These are phyloP conservation scores for Petunia secreta DNA, from an alignment of 257 asterid species.

Conservation along the genomic window DNA sequence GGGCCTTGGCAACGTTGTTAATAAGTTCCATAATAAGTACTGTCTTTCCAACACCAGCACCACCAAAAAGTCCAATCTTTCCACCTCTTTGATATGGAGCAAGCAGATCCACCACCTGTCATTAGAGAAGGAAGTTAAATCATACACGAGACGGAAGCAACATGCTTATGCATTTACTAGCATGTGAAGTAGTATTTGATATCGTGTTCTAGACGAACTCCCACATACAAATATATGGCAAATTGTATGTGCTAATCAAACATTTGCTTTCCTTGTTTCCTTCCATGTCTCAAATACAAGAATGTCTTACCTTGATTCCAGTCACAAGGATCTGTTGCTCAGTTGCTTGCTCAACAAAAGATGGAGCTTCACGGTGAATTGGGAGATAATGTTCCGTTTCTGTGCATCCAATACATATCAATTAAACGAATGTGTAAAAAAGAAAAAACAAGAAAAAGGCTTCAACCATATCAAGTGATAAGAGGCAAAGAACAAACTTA, in stretches of 20 bases:
- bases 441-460: background rate
- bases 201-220: background rate
- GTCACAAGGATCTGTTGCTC: conserved; percentile 94
- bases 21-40: conserved; percentile 96
- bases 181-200: background rate
- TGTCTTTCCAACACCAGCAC: conserved; percentile 97
- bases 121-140: background rate
- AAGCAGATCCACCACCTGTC: conserved; percentile 89
- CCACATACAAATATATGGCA: background rate
- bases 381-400: conserved; percentile 87
- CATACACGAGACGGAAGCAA: background rate
- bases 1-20: conserved; percentile 94
- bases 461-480: background rate
- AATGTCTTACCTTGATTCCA: conserved; percentile 77
- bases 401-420: conserved; percentile 34
- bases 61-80: conserved; percentile 95
- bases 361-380: conserved; percentile 96
- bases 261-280: conserved; percentile 11
- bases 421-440: conserved; percentile 15
- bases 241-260: background rate
- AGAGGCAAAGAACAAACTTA: background rate
- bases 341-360: conserved; percentile 94
- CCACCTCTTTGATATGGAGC: conserved; percentile 99
- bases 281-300: background rate
- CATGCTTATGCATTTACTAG: conserved; percentile 8